Percentiles rank a stretch among this genome's conserved stretches.
Evolutionary conservation across 2,329 filamentous ascomycete genomes (phyloP).

Genomic region (Coleophoma eucalyptorum): DNA sequence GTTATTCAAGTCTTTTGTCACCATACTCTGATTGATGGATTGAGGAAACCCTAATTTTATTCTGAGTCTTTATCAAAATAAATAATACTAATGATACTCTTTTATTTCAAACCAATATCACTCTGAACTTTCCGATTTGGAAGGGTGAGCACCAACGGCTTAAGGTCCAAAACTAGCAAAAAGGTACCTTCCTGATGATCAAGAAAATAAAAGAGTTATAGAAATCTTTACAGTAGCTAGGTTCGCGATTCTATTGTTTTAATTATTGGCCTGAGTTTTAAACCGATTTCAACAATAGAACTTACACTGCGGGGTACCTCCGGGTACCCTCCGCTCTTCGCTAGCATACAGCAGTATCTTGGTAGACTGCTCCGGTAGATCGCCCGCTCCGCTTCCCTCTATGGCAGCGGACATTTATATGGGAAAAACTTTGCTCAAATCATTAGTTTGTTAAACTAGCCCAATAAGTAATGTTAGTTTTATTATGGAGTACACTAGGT

Average conservation of each 20-base stretch:
- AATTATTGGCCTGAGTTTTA: no score
- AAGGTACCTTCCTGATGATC: background rate
- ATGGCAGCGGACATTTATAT: background rate
- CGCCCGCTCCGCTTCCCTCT: background rate
- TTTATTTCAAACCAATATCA: background rate
- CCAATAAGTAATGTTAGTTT: background rate
- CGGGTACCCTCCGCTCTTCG: no score
- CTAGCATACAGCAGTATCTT: background rate
- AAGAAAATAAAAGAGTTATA: no score
- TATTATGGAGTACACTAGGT: background rate
- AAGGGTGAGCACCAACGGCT: background rate
- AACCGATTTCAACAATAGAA: no score
- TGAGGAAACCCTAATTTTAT: no score
- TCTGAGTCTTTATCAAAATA: no score
- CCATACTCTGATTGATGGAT: conserved; percentile 20
- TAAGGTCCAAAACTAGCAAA: background rate
- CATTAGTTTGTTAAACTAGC: background rate
- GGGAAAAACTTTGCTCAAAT: background rate
- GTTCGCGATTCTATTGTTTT: no score
- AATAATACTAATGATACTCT: no score
- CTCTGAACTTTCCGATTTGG: no score
- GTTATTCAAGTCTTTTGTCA: conserved; percentile 22
- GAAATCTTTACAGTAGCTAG: no score
- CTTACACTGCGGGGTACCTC: no score
- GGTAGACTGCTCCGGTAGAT: background rate